Conservation (phyloP, 148 eudicot species). For the Vaccinium darrowii region DNA sequence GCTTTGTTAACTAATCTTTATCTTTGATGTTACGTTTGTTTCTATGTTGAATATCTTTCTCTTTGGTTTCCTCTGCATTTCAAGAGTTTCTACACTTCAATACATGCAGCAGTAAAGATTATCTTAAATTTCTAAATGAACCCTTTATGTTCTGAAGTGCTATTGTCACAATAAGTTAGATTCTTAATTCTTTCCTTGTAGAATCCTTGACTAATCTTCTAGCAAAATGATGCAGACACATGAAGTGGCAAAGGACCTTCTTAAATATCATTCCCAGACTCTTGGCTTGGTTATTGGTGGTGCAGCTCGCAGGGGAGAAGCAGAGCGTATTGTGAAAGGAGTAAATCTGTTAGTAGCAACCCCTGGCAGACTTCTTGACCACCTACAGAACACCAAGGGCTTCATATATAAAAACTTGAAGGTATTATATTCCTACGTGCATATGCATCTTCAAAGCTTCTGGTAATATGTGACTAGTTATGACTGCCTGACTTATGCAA, state of each 20-base stretch:
- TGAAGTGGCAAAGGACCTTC: slow-evolving; percentile 80
- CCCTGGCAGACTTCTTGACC: slow-evolving; percentile 96
- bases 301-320: slow-evolving; percentile 66
- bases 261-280: slow-evolving; percentile 86
- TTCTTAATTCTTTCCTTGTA: background rate
- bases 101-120: background rate
- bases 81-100: background rate
- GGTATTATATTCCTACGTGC: slow-evolving; percentile 33
- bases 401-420: slow-evolving; percentile 69
- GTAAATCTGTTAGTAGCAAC: slow-evolving; percentile 83
- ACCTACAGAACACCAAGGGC: slow-evolving; percentile 80
- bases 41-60: background rate
- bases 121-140: background rate
- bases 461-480: background rate
- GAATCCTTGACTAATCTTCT: background rate
- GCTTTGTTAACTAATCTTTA: background rate
- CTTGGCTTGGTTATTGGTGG: slow-evolving; percentile 90
- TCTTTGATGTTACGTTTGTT: background rate
- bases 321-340: slow-evolving; percentile 80
- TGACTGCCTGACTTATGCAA: background rate
- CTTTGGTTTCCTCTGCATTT: background rate
- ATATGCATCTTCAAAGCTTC: background rate
- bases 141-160: background rate
- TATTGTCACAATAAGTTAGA: background rate
- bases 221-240: slow-evolving; percentile 62